Evolutionary conservation across 2,329 filamentous ascomycete genomes (phyloP).

Genomic region (Macroventuria anomochaeta): DNA sequence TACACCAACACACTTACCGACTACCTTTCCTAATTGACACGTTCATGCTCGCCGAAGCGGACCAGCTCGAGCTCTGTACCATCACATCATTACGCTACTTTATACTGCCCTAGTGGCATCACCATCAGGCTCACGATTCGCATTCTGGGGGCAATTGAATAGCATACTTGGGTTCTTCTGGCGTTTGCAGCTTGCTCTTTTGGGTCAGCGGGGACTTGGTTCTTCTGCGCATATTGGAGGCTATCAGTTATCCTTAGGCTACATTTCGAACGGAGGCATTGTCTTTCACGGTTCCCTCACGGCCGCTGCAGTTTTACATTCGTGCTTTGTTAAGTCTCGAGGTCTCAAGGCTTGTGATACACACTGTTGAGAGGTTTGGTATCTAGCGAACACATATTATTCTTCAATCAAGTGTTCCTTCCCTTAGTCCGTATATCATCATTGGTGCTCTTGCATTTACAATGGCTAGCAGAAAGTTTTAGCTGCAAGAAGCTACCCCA

Average conservation of each 20-base stretch:
- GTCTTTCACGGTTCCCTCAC: conserved; percentile 1
- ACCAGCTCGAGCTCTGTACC: conserved; percentile 2
- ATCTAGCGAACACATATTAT: conserved; percentile 2
- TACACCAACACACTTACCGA: not conserved
- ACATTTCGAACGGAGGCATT: conserved; percentile 5
- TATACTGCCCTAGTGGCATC: conserved; percentile 10
- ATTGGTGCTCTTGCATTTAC: not conserved
- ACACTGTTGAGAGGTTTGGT: not conserved
- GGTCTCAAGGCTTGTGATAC: not conserved
- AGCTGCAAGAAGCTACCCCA: conserved; percentile 1
- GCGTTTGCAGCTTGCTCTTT: conserved; percentile 4
- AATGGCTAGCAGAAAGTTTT: not conserved
- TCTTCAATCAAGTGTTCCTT: not conserved
- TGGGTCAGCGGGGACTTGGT: not conserved
- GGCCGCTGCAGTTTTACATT: conserved; percentile 3
- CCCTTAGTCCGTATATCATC: not conserved
- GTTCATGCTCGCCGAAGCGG: not conserved
- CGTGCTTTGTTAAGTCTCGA: not conserved
- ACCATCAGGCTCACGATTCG: conserved; percentile 3
- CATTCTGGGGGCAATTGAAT: not conserved
- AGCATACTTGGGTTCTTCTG: conserved; percentile 2
- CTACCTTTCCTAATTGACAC: not conserved
- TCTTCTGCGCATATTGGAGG: conserved; percentile 3
- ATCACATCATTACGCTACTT: conserved; percentile 9
- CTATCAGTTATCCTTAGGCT: conserved; percentile 9